Evolutionary conservation across 176 grass and related monocot species (phyloP).

Genomic region (Juncus effusus): DNA sequence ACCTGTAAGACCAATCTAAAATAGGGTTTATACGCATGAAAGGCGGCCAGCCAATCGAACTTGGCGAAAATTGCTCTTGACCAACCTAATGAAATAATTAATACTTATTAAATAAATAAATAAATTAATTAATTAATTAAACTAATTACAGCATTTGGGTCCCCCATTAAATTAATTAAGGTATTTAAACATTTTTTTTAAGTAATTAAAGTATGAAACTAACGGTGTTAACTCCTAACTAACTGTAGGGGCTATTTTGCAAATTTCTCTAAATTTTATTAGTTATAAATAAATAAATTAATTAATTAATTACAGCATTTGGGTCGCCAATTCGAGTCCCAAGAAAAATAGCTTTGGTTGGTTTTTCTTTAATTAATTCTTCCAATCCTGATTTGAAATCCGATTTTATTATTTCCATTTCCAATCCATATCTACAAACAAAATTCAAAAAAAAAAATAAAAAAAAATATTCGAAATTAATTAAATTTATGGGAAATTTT

Average conservation of each 20-base stretch:
- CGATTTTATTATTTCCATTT: conserved; percentile 72
- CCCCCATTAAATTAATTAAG: conserved; percentile 45
- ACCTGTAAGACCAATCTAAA: conserved; percentile 99
- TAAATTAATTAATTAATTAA: background rate
- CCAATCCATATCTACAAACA: conserved; percentile 74
- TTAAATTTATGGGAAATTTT: too few relatives aligned
- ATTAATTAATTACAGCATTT: conserved; percentile 60
- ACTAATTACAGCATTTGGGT: conserved; percentile 83
- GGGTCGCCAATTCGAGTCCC: conserved; percentile 99
- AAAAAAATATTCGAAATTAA: conserved; percentile 12
- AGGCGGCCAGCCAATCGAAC: conserved; percentile 97
- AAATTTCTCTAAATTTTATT: too few relatives aligned
- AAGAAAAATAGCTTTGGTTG: conserved; percentile 97
- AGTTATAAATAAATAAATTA: too few relatives aligned
- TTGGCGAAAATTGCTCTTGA: conserved; percentile 98
- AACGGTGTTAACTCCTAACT: too few relatives aligned
- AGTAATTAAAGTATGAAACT: too few relatives aligned
- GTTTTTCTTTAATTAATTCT: conserved; percentile 62
- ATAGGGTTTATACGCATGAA: conserved; percentile 99
- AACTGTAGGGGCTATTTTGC: too few relatives aligned
- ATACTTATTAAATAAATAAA: conserved; percentile 15
- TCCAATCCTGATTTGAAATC: conserved; percentile 98
- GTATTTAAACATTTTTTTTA: too few relatives aligned
- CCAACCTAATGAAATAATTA: conserved; percentile 57
- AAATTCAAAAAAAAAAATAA: conserved; percentile 16